phyloP scores from a whole-genome alignment of 1,139 yeast genomes.

The Pichia sp. region DNA sequence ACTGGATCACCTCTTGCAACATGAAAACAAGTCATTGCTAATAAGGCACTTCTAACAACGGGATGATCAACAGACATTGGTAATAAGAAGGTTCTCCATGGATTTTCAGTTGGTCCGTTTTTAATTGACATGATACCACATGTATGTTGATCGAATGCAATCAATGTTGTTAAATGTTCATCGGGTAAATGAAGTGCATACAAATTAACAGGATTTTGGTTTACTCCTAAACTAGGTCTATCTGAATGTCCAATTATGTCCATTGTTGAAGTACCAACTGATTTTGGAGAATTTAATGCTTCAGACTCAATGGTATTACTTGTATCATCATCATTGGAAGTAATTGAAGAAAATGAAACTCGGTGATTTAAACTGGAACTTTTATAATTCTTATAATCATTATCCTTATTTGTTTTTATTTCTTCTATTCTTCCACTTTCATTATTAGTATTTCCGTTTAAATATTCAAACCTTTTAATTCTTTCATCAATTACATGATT shows the following conservation, averaged over 20 bases:
- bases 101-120: slow-evolving; percentile 58
- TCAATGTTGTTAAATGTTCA: slow-evolving; percentile 28
- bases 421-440: background rate
- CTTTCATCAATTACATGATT: background rate
- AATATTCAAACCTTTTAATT: background rate
- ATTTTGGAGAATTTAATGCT: slow-evolving; percentile 4
- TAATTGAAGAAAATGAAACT: background rate
- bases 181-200: slow-evolving; percentile 17
- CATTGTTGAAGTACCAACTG: background rate
- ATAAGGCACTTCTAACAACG: slow-evolving; percentile 54
- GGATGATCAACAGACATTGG: slow-evolving; percentile 50
- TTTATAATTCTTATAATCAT: background rate
- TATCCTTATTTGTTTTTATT: too few species aligned
- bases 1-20: slow-evolving; percentile 43
- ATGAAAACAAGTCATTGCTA: slow-evolving; percentile 62
- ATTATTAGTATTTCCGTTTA: background rate
- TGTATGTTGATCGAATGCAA: slow-evolving; percentile 42
- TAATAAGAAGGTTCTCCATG: slow-evolving; percentile 55
- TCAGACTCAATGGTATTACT: background rate
- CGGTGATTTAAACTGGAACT: background rate
- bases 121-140: slow-evolving; percentile 59
- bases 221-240: too few species aligned
- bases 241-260: slow-evolving; percentile 2
- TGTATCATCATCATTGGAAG: background rate
- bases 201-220: slow-evolving; percentile 5